Percentiles rank a stretch among this genome's conserved stretches.
Conservation (phyloP, 2,329 filamentous ascomycete genomes). For the Epicoccum nigrum region DNA sequence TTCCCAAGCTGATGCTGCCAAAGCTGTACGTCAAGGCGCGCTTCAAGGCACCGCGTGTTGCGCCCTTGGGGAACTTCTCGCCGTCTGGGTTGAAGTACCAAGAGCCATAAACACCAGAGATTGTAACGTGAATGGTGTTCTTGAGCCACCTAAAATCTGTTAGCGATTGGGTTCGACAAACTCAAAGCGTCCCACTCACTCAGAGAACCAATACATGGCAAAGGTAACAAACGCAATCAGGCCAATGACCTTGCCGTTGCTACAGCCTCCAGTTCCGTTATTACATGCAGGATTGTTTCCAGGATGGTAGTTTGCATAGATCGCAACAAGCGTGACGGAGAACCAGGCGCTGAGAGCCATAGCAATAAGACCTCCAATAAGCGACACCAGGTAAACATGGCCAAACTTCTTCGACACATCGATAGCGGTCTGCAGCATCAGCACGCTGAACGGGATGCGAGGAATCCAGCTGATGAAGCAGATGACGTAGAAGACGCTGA, state of each 20-base stretch:
- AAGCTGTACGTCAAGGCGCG: conserved; percentile 89
- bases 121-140: conserved; percentile 87
- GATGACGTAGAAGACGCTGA: conserved; percentile 78
- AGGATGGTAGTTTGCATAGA: conserved; percentile 85
- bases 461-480: conserved; percentile 85
- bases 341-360: conserved; percentile 84
- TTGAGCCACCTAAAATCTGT: conserved; percentile 68
- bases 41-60: conserved; percentile 82
- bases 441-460: conserved; percentile 88
- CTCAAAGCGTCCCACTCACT: conserved; percentile 49
- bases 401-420: conserved; percentile 84
- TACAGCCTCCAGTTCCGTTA: conserved; percentile 66
- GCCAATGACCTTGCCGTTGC: conserved; percentile 78
- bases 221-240: conserved; percentile 88
- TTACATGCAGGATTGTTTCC: conserved; percentile 63
- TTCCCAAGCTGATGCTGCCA: conserved; percentile 87
- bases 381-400: conserved; percentile 83
- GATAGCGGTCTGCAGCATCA: conserved; percentile 87
- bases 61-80: conserved; percentile 69
- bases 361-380: conserved; percentile 79
- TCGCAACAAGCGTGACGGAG: conserved; percentile 80
- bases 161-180: conserved; percentile 34
- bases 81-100: conserved; percentile 71
- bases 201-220: conserved; percentile 90
- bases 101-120: conserved; percentile 86